These are phyloP conservation scores for Cryptomeria japonica DNA, from an alignment of 75 land plant species.

Conservation along the genomic window DNA sequence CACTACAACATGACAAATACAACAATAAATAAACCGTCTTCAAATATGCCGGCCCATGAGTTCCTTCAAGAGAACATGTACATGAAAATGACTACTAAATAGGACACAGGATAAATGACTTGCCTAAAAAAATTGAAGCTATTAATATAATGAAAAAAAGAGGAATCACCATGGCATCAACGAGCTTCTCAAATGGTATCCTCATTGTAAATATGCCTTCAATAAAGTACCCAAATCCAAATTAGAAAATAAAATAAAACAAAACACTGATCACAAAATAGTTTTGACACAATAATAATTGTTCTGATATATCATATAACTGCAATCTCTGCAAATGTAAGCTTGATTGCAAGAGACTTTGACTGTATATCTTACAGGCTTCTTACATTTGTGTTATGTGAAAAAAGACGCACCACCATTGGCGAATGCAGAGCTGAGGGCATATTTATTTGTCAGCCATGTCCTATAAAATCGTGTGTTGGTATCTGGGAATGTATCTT, in stretches of 20 bases:
- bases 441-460: conserved; percentile 44
- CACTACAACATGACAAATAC: not conserved
- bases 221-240: not conserved
- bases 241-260: not conserved
- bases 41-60: not conserved
- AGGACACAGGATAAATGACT: no score
- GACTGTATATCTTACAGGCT: conserved; percentile 50
- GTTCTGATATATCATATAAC: conserved; percentile 35
- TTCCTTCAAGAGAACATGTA: no score
- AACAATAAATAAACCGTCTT: not conserved
- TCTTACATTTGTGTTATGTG: conserved; percentile 20
- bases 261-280: not conserved
- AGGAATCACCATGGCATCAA: no score
- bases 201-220: conserved; percentile 93
- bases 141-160: no score
- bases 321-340: conserved; percentile 92
- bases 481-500: no score
- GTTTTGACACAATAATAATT: not conserved
- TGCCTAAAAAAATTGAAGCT: no score
- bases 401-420: conserved; percentile 44
- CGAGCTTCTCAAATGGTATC: no score
- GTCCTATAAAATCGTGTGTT: no score
- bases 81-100: no score
- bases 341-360: conserved; percentile 69
- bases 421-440: conserved; percentile 58